These are phyloP conservation scores for Metschnikowia colocasiae DNA, from an alignment of 805 yeast species.

Conservation along the genomic window DNA sequence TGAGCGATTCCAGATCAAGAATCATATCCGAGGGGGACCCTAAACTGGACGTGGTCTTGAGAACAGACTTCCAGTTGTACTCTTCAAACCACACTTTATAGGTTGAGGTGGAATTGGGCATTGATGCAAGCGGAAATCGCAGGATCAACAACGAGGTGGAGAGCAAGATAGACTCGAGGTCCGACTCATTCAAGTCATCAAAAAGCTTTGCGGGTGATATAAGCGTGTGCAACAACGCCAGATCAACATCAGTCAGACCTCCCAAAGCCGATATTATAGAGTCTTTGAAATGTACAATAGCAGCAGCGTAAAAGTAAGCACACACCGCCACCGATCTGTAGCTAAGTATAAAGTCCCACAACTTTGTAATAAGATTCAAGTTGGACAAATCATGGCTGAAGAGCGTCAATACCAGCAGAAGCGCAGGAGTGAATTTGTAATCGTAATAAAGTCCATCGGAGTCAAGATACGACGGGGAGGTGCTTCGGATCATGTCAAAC, in stretches of 20 bases:
- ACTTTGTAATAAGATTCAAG: conserved; percentile 45
- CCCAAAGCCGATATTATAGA: not conserved
- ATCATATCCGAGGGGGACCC: not conserved
- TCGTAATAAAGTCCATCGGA: conserved; percentile 29
- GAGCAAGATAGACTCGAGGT: conserved; percentile 26
- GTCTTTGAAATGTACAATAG: conserved; percentile 44
- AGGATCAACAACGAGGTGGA: conserved; percentile 26
- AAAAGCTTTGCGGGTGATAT: conserved; percentile 33
- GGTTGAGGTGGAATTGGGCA: conserved; percentile 21
- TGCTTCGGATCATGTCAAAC: conserved; percentile 41
- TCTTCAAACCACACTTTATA: conserved; percentile 34
- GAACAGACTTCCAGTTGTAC: conserved; percentile 32
- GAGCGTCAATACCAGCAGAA: conserved; percentile 74
- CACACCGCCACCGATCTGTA: conserved; percentile 51
- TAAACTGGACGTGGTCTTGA: conserved; percentile 31
- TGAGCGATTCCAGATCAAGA: not conserved
- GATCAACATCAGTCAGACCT: conserved; percentile 21
- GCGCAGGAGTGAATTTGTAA: conserved; percentile 48
- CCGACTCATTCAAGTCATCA: conserved; percentile 25
- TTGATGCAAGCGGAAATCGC: conserved; percentile 21
- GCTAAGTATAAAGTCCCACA: conserved; percentile 70
- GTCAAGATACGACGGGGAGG: conserved; percentile 23
- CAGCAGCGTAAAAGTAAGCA: conserved; percentile 59
- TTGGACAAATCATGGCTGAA: conserved; percentile 67
- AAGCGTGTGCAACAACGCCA: conserved; percentile 33